A percentile compares a stretch with the other conserved stretches of the same genome.
phyloP scores from a whole-genome alignment of 805 yeast species.

The Torulaspora maleeae region DNA sequence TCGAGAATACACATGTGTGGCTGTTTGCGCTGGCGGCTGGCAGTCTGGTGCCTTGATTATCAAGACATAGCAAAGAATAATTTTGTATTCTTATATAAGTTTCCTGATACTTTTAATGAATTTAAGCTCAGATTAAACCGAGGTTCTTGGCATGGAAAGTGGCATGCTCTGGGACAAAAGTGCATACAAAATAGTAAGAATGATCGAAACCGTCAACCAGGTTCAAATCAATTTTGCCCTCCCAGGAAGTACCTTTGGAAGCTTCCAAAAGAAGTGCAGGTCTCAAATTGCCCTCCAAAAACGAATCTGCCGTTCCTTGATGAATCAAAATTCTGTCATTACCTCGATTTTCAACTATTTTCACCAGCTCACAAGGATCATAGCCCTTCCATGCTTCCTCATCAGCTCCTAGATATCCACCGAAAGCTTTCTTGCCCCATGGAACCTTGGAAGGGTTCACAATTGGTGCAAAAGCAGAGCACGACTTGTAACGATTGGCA shows the following conservation, averaged over 20 bases:
- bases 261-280: constrained; percentile 66
- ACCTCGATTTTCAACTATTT: constrained; percentile 43
- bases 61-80: constrained; percentile 7
- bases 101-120: background rate
- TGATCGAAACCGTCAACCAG: constrained; percentile 85
- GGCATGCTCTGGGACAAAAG: constrained; percentile 79
- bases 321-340: constrained; percentile 68
- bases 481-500: constrained; percentile 55
- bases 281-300: constrained; percentile 61
- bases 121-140: constrained; percentile 32
- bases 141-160: constrained; percentile 73
- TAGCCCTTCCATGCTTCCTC: constrained; percentile 57
- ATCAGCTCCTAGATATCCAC: constrained; percentile 64
- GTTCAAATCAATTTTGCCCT: constrained; percentile 54
- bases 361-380: constrained; percentile 79
- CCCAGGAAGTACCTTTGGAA: constrained; percentile 52
- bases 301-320: constrained; percentile 75
- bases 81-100: background rate
- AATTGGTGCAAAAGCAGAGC: constrained; percentile 89
- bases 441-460: constrained; percentile 68
- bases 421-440: constrained; percentile 87
- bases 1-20: constrained; percentile 45
- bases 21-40: constrained; percentile 76
- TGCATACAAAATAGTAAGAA: constrained; percentile 77
- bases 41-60: constrained; percentile 62